Evolutionary conservation across 345 rosid genomes (phyloP).

Genomic region (Salix brachista): DNA sequence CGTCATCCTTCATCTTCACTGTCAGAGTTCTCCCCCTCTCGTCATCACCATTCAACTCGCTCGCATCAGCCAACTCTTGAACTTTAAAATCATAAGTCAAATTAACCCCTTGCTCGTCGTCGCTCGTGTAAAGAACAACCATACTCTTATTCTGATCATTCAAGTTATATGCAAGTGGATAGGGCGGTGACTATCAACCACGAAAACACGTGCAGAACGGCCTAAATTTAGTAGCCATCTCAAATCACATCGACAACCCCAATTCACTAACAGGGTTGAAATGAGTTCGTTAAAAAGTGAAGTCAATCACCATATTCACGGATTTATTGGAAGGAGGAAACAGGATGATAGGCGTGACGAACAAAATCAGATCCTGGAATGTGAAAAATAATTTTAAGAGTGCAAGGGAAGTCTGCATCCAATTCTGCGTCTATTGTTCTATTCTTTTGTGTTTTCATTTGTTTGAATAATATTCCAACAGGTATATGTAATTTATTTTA

Average conservation of each 20-base stretch:
- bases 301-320: constrained; percentile 54
- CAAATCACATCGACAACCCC: constrained; percentile 94
- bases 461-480: no score
- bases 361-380: constrained; percentile 85
- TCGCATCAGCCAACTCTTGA: constrained; percentile 62
- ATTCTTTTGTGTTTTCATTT: no score
- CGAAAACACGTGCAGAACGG: constrained; percentile 52
- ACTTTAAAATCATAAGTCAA: constrained; percentile 76
- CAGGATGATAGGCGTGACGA: constrained; percentile 83
- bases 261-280: constrained; percentile 63
- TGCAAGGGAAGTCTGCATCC: constrained; percentile 44
- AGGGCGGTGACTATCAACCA: constrained; percentile 85
- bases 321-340: constrained; percentile 77
- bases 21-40: constrained; percentile 27
- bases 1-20: constrained; percentile 21
- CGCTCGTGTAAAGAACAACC: constrained; percentile 72
- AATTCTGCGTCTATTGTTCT: no score
- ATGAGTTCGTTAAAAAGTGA: constrained; percentile 43
- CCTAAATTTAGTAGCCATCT: constrained; percentile 52
- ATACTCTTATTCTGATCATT: constrained; percentile 67
- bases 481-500: no score
- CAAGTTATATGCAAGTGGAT: constrained; percentile 85
- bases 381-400: constrained; percentile 74
- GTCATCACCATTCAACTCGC: constrained; percentile 35
- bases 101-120: constrained; percentile 80